Percentiles rank a stretch among this genome's conserved stretches.
phyloP scores from a whole-genome alignment of 179 eudicot species.

The Beta macrorhiza region DNA sequence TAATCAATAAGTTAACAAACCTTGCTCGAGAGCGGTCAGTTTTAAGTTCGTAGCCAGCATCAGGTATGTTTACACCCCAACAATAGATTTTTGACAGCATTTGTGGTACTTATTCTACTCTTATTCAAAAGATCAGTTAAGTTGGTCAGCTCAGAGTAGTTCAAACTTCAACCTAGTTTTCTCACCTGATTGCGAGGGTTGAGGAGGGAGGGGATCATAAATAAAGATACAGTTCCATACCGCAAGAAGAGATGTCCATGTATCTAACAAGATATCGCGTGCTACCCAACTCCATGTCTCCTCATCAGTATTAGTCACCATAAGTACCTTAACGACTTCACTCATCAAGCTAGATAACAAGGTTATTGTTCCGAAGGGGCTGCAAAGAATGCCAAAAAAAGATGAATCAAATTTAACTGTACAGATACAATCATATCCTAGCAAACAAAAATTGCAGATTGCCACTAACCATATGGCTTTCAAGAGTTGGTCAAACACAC shows the following conservation, averaged over 20 bases:
- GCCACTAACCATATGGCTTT: constrained; percentile 71
- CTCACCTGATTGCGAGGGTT: background rate
- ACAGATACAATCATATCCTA: background rate
- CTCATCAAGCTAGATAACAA: constrained; percentile 81
- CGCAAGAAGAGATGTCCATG: constrained; percentile 86
- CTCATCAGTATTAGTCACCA: constrained; percentile 64
- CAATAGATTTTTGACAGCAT: background rate
- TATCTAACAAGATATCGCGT: constrained; percentile 89
- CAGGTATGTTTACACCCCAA: background rate
- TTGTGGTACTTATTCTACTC: background rate
- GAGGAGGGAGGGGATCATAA: background rate
- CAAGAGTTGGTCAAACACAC: constrained; percentile 68
- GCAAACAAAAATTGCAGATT: background rate
- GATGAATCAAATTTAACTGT: background rate
- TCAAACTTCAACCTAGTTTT: constrained; percentile 2
- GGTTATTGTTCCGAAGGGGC: constrained; percentile 87
- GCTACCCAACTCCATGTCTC: constrained; percentile 99
- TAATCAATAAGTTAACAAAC: background rate
- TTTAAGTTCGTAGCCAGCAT: background rate
- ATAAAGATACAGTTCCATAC: constrained; percentile 41
- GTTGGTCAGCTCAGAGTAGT: background rate
- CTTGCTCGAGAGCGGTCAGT: background rate
- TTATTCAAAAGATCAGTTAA: background rate
- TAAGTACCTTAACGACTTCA: constrained; percentile 74
- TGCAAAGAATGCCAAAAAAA: constrained; percentile 37